phyloP scores from a whole-genome alignment of 129 eudicot species.

The Lactuca sativa region DNA sequence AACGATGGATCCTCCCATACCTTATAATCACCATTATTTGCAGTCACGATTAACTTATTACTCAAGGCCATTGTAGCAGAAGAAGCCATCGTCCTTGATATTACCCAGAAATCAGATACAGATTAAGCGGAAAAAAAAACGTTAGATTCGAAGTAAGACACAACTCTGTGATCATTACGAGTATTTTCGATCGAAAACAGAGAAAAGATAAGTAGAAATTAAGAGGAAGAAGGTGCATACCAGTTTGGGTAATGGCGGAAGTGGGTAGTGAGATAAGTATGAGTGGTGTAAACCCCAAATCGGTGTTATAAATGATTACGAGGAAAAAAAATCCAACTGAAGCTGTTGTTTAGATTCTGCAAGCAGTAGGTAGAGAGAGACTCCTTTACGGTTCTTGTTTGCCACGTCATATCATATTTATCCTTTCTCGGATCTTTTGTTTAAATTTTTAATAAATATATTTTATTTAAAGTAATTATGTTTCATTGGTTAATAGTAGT shows the following conservation, averaged over 20 bases:
- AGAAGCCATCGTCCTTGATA: conserved; percentile 31
- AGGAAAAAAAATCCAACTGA: conserved; percentile 11
- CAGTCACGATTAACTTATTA: conserved; percentile 27
- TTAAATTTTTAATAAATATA: neutral
- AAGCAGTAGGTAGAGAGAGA: conserved; percentile 8
- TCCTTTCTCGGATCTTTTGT: neutral
- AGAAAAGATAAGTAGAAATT: neutral
- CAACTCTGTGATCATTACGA: neutral
- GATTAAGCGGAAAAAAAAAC: neutral
- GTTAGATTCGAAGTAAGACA: conserved; percentile 2
- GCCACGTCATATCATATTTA: conserved; percentile 24
- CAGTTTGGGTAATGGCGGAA: conserved; percentile 27
- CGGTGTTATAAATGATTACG: conserved; percentile 16
- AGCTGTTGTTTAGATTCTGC: conserved; percentile 30
- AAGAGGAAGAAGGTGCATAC: conserved; percentile 7
- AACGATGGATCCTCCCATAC: conserved; percentile 92
- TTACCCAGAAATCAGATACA: conserved; percentile 3
- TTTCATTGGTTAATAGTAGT: no score
- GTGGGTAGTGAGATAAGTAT: conserved; percentile 13
- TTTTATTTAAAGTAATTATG: no score
- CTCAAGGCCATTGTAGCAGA: conserved; percentile 28
- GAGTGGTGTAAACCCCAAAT: conserved; percentile 36
- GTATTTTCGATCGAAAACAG: neutral
- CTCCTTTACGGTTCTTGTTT: conserved; percentile 30
- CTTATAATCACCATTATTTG: conserved; percentile 42